Evolutionary conservation across 768 basidiomycete genomes (phyloP), one percentile per base, ranked within the genome.

Genomic region (Tephrocybe sp.): DNA sequence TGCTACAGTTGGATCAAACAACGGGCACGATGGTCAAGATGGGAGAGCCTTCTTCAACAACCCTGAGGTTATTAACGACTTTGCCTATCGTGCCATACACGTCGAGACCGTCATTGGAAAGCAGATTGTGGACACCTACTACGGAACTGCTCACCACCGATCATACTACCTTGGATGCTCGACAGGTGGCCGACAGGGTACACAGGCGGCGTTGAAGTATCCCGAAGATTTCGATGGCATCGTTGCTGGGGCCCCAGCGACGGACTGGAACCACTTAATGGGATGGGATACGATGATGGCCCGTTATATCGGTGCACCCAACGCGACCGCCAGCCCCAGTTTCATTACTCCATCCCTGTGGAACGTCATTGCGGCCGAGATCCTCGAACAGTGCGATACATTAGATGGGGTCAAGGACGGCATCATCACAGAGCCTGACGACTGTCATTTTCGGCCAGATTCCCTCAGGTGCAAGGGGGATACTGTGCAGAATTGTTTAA

Each of bases 131-230:
- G 32, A 54, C 30, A 28, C 40, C 2, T 54, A 48, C 42, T 45
- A 54, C 18, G 26, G 48, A 3, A 17, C 49, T 7, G 15, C 42
- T 17, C 37, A 52, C n/a, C n/a, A 28, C 8, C 55, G 47, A 18
- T 43, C 38, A 6, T 50, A 55, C 6, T 58, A 5, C 28, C 48
- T 55, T 20, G 57, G n/a, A n/a, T n/a, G n/a, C n/a, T n/a, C n/a
- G n/a, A n/a, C n/a, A n/a, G n/a, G n/a, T n/a, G n/a, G n/a, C 50
- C 20, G 52, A 12, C 32, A 51, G 45, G 56, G 50, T 20, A 45
- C 38, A n/a, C 41, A 48, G 37, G 41, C 45, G 12, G 45, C 43
- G 14, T 28, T 50, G 7, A 50, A 23, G 36, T 52, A 48, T 40
- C 50, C n/a, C n/a, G n/a, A n/a, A n/a, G n/a, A n/a, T n/a, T n/a